Conservation (phyloP, 169 alveolate species). For the Eimeria necatrix region DNA sequence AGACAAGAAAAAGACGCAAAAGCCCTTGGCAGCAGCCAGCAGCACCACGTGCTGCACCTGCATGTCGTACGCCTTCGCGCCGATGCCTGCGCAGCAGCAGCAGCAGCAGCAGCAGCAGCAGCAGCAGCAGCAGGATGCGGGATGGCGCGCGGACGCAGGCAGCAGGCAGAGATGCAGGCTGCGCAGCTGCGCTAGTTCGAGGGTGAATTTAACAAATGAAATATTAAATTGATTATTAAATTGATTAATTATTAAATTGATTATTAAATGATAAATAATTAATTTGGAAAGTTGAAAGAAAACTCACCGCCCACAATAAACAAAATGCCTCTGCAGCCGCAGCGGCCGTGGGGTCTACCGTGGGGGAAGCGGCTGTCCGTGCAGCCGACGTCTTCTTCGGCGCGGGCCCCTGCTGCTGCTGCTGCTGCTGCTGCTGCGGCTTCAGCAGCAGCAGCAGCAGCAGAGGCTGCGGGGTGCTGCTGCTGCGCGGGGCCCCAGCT, state of each 20-base stretch:
- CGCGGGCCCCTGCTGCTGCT: background rate
- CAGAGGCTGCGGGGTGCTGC: no score
- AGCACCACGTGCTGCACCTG: constrained; percentile 35
- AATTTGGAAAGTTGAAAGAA: no score
- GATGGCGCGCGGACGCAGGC: background rate
- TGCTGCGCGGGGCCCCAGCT: constrained; percentile 42
- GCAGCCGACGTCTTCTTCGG: constrained; percentile 31
- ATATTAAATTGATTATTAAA: no score
- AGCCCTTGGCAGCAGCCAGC: constrained; percentile 11
- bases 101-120: background rate
- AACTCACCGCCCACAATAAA: constrained; percentile 44
- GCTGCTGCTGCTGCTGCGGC: background rate
- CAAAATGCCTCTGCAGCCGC: constrained; percentile 48
- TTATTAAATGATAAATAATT: no score
- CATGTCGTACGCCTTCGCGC: constrained; percentile 29
- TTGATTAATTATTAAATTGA: no score
- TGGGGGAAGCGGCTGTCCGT: constrained; percentile 31
- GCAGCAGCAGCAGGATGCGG: background rate
- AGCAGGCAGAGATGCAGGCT: background rate
- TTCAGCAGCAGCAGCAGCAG: background rate
- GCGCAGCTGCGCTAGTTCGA: no score
- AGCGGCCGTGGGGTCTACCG: constrained; percentile 33
- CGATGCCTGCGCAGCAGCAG: constrained; percentile 19
- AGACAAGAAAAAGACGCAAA: constrained; percentile 3
- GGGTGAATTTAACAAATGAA: no score